Evolutionary conservation across 2,329 filamentous ascomycete species (phyloP), one percentile per base, ranked within the genome.

Genomic region (Fusarium caatingaense): DNA sequence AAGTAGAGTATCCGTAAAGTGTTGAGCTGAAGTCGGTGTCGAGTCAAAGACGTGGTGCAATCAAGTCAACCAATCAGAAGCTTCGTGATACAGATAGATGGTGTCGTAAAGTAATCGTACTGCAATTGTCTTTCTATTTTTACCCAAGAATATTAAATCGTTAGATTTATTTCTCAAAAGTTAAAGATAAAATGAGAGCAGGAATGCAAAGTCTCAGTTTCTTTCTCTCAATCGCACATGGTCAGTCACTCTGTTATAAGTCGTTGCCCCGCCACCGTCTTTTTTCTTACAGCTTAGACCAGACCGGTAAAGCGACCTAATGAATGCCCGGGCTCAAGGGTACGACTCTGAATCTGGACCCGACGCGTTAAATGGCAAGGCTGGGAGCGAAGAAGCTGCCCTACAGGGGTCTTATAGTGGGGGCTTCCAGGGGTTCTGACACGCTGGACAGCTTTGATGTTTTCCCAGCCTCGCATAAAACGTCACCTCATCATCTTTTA

Each of bases 261-360:
- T 75, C 75, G 83, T 84, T 85, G 83, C 82, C 83, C 83, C 80
- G 83, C 83, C 83, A 85, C 81, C 79, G 66, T 61, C 76, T 80
- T 79, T 76, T 71, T 32, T 74, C 32, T 41, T 41, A 27, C 15
- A 41, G 32, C 49, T 51, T 51, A 27, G 32, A 41, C 48, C 25
- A 15, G n/a, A 23, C 37, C 40, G 9, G 34, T 27, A 40, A 50
- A 40, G 48, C 75, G 32, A 34, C 28, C 28, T 30, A 30, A 34
- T 34, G 16, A 77, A 77, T 78, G 77, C 56, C 56, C 16, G 9
- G 30, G 30, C 30, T 13, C 69, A 47, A 57, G 40, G 8, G 8
- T n/a, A n/a, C 27, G 56, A 46, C 45, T 28, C 25, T 47, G n/a
- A 70, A 64, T 28, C 25, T 47, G n/a, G 71, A 64, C 46, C 50